phyloP scores from a whole-genome alignment of 31 red algal genomes.

The Bonnemaisonia californica region DNA sequence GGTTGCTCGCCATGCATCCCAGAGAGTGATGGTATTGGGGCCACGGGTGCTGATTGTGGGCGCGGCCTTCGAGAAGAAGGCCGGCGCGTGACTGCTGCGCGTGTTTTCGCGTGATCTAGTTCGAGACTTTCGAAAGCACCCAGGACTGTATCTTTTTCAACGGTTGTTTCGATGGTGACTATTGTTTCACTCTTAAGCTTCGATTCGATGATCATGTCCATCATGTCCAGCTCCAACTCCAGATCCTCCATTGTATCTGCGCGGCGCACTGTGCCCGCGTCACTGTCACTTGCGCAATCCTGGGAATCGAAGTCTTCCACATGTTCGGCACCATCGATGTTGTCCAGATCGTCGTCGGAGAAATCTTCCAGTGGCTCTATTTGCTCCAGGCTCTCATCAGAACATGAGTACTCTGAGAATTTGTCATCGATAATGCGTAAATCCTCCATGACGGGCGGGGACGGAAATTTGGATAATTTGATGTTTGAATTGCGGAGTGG shows the following conservation, averaged over 20 bases:
- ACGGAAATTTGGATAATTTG: background rate
- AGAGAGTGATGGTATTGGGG: background rate
- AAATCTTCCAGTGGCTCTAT: slow-evolving; percentile 25
- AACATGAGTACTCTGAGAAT: slow-evolving; percentile 2
- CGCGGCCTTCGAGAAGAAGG: background rate
- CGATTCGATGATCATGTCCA: too few relatives aligned
- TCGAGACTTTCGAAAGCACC: too few relatives aligned
- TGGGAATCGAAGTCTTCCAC: slow-evolving; percentile 51
- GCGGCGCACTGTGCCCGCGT: background rate
- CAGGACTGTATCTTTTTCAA: too few relatives aligned
- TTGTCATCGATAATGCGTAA: background rate
- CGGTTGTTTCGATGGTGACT: too few relatives aligned
- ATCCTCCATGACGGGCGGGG: background rate
- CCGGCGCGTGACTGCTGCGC: background rate
- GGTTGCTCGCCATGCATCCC: background rate
- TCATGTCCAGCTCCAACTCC: background rate
- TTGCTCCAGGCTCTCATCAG: slow-evolving; percentile 12
- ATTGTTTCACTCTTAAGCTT: too few relatives aligned
- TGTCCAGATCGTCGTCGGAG: slow-evolving; percentile 38
- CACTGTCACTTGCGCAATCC: background rate
- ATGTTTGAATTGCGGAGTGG: background rate
- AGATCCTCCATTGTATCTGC: background rate
- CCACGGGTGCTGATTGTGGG: background rate
- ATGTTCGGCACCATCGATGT: slow-evolving; percentile 50
- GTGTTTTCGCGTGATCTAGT: background rate